These are phyloP conservation scores for Clarireedia hainanense DNA, from an alignment of 2,329 filamentous ascomycete species.

Conservation along the genomic window DNA sequence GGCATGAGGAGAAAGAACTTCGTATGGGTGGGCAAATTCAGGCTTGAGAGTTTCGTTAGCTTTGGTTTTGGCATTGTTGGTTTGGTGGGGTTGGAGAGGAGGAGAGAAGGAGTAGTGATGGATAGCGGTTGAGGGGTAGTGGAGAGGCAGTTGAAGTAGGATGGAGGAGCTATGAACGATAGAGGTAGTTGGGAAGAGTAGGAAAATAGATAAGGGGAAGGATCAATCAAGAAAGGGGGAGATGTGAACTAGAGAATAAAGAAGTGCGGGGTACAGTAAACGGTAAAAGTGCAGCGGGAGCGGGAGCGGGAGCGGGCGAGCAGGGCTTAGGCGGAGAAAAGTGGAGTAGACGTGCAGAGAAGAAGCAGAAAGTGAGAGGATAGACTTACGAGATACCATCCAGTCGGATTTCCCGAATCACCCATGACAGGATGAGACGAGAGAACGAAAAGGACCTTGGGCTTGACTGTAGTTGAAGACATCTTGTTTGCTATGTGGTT, in stretches of 20 bases:
- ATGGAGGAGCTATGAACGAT: neutral
- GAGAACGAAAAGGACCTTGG: constrained; percentile 45
- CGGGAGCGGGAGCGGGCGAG: too few species aligned
- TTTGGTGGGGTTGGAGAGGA: neutral
- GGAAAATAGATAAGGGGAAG: too few species aligned
- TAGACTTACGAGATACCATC: constrained; percentile 42
- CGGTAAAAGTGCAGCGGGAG: too few species aligned
- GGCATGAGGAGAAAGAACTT: constrained; percentile 34
- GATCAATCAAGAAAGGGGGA: too few species aligned
- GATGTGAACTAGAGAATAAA: too few species aligned
- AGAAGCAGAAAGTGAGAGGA: too few species aligned
- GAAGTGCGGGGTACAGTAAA: too few species aligned
- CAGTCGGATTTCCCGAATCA: constrained; percentile 36
- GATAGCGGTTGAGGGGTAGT: neutral
- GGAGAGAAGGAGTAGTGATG: neutral
- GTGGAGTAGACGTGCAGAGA: too few species aligned
- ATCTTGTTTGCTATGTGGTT: constrained; percentile 1
- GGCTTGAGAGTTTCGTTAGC: constrained; percentile 29
- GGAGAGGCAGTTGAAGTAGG: neutral
- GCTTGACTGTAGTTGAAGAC: constrained; percentile 15
- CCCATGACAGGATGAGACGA: constrained; percentile 34
- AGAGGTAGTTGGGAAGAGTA: too few species aligned
- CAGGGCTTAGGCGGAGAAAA: too few species aligned
- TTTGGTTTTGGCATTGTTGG: neutral
- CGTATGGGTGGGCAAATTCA: constrained; percentile 41